Evolutionary conservation across 225 moss, liverwort and hornwort genomes (phyloP), one percentile per base, ranked within the genome.

Genomic region (Lunularia cruciata): DNA sequence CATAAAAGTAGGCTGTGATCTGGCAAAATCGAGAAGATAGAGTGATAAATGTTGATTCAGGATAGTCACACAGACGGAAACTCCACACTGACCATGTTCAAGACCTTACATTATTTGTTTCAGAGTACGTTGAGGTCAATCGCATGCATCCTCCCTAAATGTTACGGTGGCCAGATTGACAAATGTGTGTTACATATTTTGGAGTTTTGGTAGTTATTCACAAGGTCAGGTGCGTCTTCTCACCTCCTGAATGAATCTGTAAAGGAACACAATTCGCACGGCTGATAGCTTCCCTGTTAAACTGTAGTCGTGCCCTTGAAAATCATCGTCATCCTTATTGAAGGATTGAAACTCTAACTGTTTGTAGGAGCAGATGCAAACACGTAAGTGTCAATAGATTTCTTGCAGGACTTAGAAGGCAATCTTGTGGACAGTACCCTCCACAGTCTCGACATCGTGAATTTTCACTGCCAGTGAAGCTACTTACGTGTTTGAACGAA

Each of bases 191-290:
- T n/a, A n/a, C n/a, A n/a, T n/a, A n/a, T n/a, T n/a, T n/a, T n/a
- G n/a, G n/a, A n/a, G n/a, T n/a, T n/a, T n/a, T n/a, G n/a, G n/a
- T n/a, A n/a, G n/a, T n/a, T n/a, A n/a, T n/a, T n/a, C n/a, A n/a
- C n/a, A n/a, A n/a, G n/a, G n/a, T n/a, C n/a, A n/a, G n/a, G n/a
- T n/a, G n/a, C n/a, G n/a, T n/a, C n/a, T n/a, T 13, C 62, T 71
- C 76, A 92, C 95, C 89, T 96, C 96, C 77, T 96, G 96, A 56
- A 96, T 92, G 40, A 96, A 96, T 70, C 92, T 89, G 83, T 92
- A 89, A 47, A 96, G 83, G 67, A 92, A 96, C 48, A 96, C 96
- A 75, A 96, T 90, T 72, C 96, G 86, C 57, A 96, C 96, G 31
- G 96, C 96, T 68, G 92, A 96, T 15, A 96, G 86, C 74, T 84